These are phyloP conservation scores for Fusarium odoratissimum DNA, from an alignment of 2,329 filamentous ascomycete genomes.

Conservation along the genomic window DNA sequence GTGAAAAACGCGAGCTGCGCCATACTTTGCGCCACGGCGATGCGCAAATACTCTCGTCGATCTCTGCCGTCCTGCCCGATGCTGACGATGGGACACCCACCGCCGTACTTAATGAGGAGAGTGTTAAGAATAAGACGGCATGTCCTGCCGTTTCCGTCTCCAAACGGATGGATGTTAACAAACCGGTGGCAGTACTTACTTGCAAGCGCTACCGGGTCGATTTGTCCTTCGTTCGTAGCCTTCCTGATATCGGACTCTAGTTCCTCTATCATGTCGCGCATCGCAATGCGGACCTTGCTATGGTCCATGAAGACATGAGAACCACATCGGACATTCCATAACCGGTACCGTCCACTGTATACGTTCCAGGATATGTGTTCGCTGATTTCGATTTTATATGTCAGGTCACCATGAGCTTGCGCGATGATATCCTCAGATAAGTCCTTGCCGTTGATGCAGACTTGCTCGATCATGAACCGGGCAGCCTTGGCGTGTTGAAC, in stretches of 20 bases:
- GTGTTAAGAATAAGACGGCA: conserved; percentile 51
- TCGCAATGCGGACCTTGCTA: not conserved
- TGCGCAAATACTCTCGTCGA: not conserved
- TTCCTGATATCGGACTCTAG: not conserved
- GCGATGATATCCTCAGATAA: conserved; percentile 40
- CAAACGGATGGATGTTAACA: conserved; percentile 52
- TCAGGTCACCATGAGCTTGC: conserved; percentile 41
- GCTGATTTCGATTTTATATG: conserved; percentile 1
- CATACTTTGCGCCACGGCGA: not conserved
- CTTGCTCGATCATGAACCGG: conserved; percentile 23
- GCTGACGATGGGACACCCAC: not conserved
- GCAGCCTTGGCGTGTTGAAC: conserved; percentile 28
- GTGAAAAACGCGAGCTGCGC: not conserved
- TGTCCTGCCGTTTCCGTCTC: conserved; percentile 51
- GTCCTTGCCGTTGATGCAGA: not conserved
- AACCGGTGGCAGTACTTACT: conserved; percentile 45
- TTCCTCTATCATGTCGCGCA: not conserved
- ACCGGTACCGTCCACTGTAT: conserved; percentile 41
- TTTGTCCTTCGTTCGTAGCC: not conserved
- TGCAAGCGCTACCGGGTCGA: conserved; percentile 28
- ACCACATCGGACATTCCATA: conserved; percentile 29
- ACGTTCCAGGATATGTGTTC: conserved; percentile 5
- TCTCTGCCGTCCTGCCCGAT: not conserved
- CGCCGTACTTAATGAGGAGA: conserved; percentile 44
- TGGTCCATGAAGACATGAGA: not conserved